These are phyloP conservation scores for Eleusine coracana DNA, from an alignment of 176 grass and related monocot genomes.

Conservation along the genomic window DNA sequence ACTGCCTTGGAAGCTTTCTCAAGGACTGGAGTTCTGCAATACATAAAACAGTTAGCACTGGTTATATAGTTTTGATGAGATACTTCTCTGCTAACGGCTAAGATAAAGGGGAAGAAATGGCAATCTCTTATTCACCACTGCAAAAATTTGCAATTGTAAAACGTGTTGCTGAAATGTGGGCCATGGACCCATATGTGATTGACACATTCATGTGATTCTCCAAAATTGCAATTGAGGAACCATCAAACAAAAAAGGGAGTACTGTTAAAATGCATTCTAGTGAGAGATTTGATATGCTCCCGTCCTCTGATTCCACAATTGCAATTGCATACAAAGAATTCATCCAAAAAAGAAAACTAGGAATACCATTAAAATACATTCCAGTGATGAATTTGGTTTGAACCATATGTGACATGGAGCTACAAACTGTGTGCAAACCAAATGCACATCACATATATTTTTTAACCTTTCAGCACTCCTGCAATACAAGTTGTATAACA, in stretches of 20 bases:
- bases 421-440: background rate
- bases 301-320: background rate
- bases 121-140: background rate
- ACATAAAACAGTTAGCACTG: conserved; percentile 21
- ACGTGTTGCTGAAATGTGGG: background rate
- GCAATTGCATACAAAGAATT: background rate
- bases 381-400: background rate
- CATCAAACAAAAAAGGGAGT: background rate
- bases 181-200: background rate
- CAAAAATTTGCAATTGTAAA: background rate
- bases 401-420: background rate
- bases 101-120: background rate
- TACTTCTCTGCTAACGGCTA: background rate
- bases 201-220: background rate
- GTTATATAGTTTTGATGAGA: background rate
- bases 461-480: background rate
- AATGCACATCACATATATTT: conserved; percentile 9
- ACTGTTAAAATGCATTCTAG: conserved; percentile 11
- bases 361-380: background rate
- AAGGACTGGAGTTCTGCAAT: conserved; percentile 85
- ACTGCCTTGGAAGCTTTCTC: conserved; percentile 93
- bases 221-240: background rate
- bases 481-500: background rate
- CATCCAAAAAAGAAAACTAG: background rate
- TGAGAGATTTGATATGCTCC: background rate